These are phyloP conservation scores for Anethum foeniculum DNA, from an alignment of 140 eudicot genomes.

Conservation along the genomic window DNA sequence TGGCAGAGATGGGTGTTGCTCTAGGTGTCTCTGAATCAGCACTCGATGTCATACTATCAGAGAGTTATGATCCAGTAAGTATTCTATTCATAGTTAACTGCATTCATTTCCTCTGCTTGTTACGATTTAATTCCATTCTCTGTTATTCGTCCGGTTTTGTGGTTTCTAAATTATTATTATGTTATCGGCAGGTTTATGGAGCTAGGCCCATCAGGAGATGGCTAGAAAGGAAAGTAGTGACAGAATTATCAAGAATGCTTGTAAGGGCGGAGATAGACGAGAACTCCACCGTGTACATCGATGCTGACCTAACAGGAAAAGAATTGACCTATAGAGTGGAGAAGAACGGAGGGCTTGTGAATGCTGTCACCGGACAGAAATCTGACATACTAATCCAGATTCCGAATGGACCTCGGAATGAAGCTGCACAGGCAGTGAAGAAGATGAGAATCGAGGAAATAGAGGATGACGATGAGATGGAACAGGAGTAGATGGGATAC, in stretches of 20 bases:
- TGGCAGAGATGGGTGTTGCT: constrained; percentile 87
- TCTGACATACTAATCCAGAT: constrained; percentile 66
- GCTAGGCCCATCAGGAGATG: constrained; percentile 96
- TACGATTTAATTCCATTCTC: background rate
- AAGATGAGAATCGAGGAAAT: constrained; percentile 80
- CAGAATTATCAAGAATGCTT: constrained; percentile 78
- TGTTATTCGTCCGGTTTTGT: background rate
- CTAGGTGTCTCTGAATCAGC: constrained; percentile 86
- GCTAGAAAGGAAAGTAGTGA: constrained; percentile 84
- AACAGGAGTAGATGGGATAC: background rate
- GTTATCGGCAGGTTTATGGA: constrained; percentile 60
- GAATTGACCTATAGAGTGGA: constrained; percentile 58
- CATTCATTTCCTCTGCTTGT: background rate
- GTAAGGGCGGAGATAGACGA: constrained; percentile 74
- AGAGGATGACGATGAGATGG: constrained; percentile 64
- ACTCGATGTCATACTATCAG: constrained; percentile 55
- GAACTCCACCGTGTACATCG: constrained; percentile 77
- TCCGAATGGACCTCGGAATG: constrained; percentile 28
- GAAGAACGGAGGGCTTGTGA: constrained; percentile 87
- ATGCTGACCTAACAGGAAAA: constrained; percentile 42
- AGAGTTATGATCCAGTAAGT: constrained; percentile 93
- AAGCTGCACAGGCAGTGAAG: constrained; percentile 82
- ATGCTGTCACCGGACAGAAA: constrained; percentile 70
- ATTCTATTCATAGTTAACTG: background rate
- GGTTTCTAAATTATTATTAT: background rate